Conservation (phyloP, 1,139 yeast genomes). For the Suhomyces ambrosiae region DNA sequence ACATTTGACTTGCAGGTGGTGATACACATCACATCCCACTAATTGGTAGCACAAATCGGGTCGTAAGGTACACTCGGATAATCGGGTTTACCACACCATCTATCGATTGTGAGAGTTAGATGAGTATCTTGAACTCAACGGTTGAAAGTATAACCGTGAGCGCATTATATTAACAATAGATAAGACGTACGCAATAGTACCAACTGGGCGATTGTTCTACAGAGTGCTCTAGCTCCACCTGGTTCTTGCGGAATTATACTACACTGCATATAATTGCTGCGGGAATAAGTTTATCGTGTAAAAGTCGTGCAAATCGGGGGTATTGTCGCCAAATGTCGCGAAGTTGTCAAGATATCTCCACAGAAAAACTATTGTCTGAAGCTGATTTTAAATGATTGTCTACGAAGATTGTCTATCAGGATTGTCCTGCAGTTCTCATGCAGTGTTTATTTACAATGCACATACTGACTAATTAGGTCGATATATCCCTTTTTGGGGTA, state of each 20-base stretch:
- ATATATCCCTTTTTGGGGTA: not conserved
- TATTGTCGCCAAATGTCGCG: not conserved
- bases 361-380: not conserved
- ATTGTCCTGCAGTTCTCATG: not conserved
- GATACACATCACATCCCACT: too few species aligned
- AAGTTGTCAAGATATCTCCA: not conserved
- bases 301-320: slow-evolving; percentile 1
- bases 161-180: too few species aligned
- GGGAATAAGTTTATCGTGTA: not conserved
- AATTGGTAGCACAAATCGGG: not conserved
- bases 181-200: too few species aligned
- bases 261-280: too few species aligned
- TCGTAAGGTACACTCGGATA: not conserved
- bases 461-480: not conserved
- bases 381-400: not conserved
- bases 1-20: not conserved
- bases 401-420: too few species aligned
- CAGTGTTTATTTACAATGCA: not conserved
- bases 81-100: not conserved
- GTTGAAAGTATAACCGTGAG: too few species aligned
- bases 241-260: too few species aligned
- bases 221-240: too few species aligned
- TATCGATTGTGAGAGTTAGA: not conserved
- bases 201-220: too few species aligned
- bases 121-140: too few species aligned